Conservation (phyloP, 2,329 filamentous ascomycete species). For the Tolypocladium nubicola region DNA sequence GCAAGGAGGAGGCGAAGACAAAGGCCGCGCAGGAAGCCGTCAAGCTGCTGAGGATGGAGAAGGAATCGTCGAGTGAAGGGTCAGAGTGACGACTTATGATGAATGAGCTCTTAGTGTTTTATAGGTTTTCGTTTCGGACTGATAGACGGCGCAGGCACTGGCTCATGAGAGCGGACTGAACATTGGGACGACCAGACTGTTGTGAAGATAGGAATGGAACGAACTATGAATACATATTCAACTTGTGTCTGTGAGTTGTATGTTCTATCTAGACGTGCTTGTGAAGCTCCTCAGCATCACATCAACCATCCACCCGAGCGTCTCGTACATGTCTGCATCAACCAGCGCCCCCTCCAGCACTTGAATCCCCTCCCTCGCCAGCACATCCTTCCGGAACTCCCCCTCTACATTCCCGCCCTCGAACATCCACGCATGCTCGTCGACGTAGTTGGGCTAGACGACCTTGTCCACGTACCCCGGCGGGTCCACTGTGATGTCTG, state of each 20-base stretch:
- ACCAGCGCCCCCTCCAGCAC: slow-evolving; percentile 35
- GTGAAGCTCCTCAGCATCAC: slow-evolving; percentile 42
- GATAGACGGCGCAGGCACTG: not conserved
- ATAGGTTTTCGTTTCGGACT: too few relatives aligned
- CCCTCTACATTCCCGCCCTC: slow-evolving; percentile 56
- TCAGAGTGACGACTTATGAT: not conserved
- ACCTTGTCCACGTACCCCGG: slow-evolving; percentile 88
- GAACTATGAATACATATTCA: too few relatives aligned
- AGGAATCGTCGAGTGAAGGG: not conserved
- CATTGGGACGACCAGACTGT: too few relatives aligned
- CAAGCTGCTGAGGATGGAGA: slow-evolving; percentile 16
- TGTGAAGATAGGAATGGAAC: not conserved
- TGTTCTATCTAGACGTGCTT: slow-evolving; percentile 7
- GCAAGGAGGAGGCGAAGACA: slow-evolving; percentile 40
- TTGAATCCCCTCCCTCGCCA: slow-evolving; percentile 32
- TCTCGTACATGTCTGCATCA: slow-evolving; percentile 48
- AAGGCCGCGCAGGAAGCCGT: slow-evolving; percentile 45
- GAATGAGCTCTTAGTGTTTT: not conserved
- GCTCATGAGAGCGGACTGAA: not conserved
- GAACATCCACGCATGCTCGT: slow-evolving; percentile 75
- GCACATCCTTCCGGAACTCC: slow-evolving; percentile 32
- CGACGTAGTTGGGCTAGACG: slow-evolving; percentile 91
- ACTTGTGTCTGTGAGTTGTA: not conserved
- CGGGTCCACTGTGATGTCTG: slow-evolving; percentile 45
- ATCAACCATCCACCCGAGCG: slow-evolving; percentile 60